Conservation (phyloP, 140 eudicot genomes). For the Erigeron philadelphicus region DNA sequence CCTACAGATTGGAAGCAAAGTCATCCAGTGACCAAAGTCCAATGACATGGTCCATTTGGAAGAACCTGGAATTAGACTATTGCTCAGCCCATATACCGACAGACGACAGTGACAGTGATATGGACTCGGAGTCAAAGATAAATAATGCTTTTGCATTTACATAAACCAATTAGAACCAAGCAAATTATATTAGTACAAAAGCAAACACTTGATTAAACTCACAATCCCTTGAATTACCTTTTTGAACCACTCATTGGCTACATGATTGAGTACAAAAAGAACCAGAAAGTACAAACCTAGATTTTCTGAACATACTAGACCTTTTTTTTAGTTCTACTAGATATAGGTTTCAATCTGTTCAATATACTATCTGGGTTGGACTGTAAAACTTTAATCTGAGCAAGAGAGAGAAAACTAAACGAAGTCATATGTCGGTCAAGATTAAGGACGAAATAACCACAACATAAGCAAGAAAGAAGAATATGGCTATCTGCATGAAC, state of each 20-base stretch:
- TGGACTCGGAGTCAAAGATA: background rate
- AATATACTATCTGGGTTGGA: conserved; percentile 13
- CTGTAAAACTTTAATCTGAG: conserved; percentile 10
- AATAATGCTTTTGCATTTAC: conserved; percentile 1
- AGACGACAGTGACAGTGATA: background rate
- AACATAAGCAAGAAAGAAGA: conserved; percentile 90
- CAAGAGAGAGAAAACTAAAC: conserved; percentile 1
- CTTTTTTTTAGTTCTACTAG: background rate
- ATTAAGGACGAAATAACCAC: conserved; percentile 79
- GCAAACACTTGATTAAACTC: background rate
- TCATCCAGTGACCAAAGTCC: no score
- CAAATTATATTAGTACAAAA: conserved; percentile 3
- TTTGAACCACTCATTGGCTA: conserved; percentile 20
- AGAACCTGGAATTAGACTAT: background rate
- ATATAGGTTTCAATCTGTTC: conserved; percentile 8
- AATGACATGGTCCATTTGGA: no score
- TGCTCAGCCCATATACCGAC: background rate
- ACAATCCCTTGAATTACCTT: conserved; percentile 19
- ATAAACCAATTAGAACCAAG: background rate
- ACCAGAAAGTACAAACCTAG: no score
- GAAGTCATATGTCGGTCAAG: conserved; percentile 70
- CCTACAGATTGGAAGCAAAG: no score
- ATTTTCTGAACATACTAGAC: conserved; percentile 11
- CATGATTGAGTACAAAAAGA: background rate
- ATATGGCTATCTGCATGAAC: conserved; percentile 81